Base-by-base conservation (phyloP, 1,139 yeast genomes). In the Hemisphaericaspora xylofermentans region DNA sequence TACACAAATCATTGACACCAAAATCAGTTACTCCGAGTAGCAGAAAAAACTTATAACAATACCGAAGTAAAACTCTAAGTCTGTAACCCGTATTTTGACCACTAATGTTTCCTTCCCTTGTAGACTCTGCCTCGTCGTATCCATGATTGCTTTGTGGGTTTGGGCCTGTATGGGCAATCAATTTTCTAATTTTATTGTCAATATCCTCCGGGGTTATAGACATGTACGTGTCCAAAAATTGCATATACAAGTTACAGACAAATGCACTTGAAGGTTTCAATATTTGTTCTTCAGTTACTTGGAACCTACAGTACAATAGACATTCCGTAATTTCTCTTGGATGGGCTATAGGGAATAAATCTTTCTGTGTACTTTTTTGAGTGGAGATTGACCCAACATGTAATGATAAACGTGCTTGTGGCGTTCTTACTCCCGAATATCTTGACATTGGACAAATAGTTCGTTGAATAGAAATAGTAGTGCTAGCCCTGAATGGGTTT, bases 21-120 rank as follows among this genome's bases (percentile, higher is more conserved):
- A 88, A 85, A 59, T 89, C 96, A 43, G 78, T 71, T 3, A 88
- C 78, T 0, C 96, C 96, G 57, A 93, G 83, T 43, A 77, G 82
- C 39, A 73, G 71, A 51, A 87, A 71, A 56, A 88, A 86, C 50
- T 74, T 74, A 54, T 71, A 73, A 44, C 87, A 76, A 6, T 79
- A 77, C 35, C 82, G 64, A 45, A 82, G 84, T 25, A 84, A 63
- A 1, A 80, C 78, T 22, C 84, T 63, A 8, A 26, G 19, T 17
- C 29, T 24, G 13, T 22, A 33, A n/a, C 65, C 10, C 36, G 27
- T 5, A 29, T 56, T 52, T 5, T 56, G 53, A 6, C 27, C 13
- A 6, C n/a, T 9, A 9, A 12, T 24, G 10, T 8, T 15, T 9
- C 13, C 29, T 26, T 26, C n/a, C n/a, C n/a, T n/a, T n/a, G n/a